A percentile compares a stretch with the other conserved stretches of the same genome.
phyloP scores from a whole-genome alignment of 2,329 filamentous ascomycete genomes.

The Botrytis galanthina region DNA sequence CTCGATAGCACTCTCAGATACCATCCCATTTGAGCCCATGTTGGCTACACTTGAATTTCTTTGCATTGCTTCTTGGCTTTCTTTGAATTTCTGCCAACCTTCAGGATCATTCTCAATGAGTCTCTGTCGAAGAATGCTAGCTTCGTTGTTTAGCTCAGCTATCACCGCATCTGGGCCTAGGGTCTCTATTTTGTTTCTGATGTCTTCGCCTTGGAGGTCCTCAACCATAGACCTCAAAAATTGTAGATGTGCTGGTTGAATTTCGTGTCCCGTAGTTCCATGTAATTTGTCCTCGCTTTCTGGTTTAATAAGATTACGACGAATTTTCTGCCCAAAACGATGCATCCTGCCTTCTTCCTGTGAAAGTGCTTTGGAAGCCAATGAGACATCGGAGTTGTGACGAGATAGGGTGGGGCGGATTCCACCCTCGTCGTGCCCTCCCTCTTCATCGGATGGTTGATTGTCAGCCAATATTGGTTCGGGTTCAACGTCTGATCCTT shows the following conservation, averaged over 20 bases:
- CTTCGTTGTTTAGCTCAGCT: constrained; percentile 53
- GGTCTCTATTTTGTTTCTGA: constrained; percentile 52
- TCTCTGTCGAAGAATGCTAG: constrained; percentile 42
- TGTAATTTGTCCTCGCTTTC: constrained; percentile 30
- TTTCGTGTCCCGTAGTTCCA: constrained; percentile 45
- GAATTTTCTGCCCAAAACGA: constrained; percentile 64
- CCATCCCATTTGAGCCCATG: constrained; percentile 26
- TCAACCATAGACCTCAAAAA: constrained; percentile 62
- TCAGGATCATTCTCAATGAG: constrained; percentile 62
- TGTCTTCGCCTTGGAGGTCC: constrained; percentile 58
- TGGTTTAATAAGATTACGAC: constrained; percentile 57
- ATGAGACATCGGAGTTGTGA: constrained; percentile 64
- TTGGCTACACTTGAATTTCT: constrained; percentile 30
- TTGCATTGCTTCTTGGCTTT: constrained; percentile 50
- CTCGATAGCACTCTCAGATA: constrained; percentile 32
- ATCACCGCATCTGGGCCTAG: constrained; percentile 56
- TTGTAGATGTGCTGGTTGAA: constrained; percentile 36
- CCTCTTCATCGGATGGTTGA: constrained; percentile 42
- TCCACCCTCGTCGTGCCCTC: constrained; percentile 40
- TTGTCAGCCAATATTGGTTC: constrained; percentile 32
- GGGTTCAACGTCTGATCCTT: constrained; percentile 30
- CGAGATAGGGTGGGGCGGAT: constrained; percentile 49
- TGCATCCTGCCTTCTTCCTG: constrained; percentile 70
- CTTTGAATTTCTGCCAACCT: constrained; percentile 62
- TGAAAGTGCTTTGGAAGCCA: constrained; percentile 62